A percentile compares a stretch with the other conserved stretches of the same genome.
Evolutionary conservation across 345 rosid species (phyloP).

Genomic region (Hibiscus trionum): DNA sequence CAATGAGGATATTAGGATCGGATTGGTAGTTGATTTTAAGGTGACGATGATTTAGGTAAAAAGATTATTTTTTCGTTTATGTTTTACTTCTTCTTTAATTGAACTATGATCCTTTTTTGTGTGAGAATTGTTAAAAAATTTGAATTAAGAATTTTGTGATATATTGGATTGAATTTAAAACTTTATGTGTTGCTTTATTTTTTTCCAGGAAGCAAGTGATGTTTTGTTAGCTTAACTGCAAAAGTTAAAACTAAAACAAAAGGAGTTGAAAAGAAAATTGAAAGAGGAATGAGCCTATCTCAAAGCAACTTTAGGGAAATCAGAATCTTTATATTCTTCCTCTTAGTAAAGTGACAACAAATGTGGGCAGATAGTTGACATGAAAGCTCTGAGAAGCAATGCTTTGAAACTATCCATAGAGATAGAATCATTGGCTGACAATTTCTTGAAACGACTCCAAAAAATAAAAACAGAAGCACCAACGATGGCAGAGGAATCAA

Average conservation of each 20-base stretch:
- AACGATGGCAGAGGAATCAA: neutral
- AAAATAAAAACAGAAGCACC: neutral
- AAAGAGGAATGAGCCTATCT: constrained; percentile 42
- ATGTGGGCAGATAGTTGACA: constrained; percentile 39
- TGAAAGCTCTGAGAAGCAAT: constrained; percentile 29
- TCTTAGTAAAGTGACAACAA: constrained; percentile 45
- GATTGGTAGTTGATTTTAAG: neutral
- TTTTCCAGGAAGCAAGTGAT: constrained; percentile 57
- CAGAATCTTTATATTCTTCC: constrained; percentile 24
- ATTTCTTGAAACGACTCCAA: neutral
- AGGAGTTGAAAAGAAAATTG: constrained; percentile 40
- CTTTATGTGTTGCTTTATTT: neutral
- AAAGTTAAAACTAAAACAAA: constrained; percentile 46
- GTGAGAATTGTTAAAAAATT: neutral
- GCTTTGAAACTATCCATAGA: neutral
- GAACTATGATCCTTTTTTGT: neutral
- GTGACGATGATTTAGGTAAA: constrained; percentile 18
- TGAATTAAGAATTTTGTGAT: neutral
- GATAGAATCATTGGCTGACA: neutral
- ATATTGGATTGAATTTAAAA: neutral
- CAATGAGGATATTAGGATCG: neutral
- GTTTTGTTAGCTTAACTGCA: constrained; percentile 37
- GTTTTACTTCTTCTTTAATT: neutral
- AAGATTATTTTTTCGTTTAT: neutral
- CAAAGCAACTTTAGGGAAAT: constrained; percentile 27